Base-by-base conservation (phyloP, 2,329 filamentous ascomycete genomes). In the Colletotrichum graminicola region DNA sequence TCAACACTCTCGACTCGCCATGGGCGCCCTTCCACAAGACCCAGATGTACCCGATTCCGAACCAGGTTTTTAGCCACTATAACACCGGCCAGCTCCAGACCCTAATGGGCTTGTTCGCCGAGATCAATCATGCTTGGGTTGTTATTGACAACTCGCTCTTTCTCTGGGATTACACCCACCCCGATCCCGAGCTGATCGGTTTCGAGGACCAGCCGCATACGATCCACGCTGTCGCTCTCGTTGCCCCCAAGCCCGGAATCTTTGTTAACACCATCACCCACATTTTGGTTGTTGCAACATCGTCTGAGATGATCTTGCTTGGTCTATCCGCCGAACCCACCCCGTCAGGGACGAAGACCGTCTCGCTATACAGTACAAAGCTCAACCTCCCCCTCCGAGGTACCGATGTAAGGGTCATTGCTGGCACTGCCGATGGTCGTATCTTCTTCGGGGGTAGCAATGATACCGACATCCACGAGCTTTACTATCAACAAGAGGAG, bases 401-500 rank as follows among this genome's bases (percentile, higher is more conserved):
- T 11, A 87, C 93, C 67, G 91, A 93, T 75, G 91, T 97, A 49
- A 90, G 90, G 66, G 87, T 92, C 56, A 94, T 99, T 75, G 91
- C 91, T 29, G 94, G 93, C 21, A 96, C 95, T 3, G 90, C 91
- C 26, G 92, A 90, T 29, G 97, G 97, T 11, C 93, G 96, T 73
- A 96, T 99, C 74, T 99, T 99, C 85, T 97, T 98, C 78, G 91
- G 93, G 52, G 94, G 94, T 47, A 88, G 88, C 62, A 88, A 86
- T 62, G 93, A 95, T 75, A 94, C 94, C 74, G 95, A 98, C 76
- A 90, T 99, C 59, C 94, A 96, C 80, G 96, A 99, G 82, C 88
- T 99, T 65, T 95, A 93, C 75, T 99, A 99, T 79, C 95, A 98
- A 81, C 94, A 97, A 78, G 94, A 98, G 80, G 96, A 99, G 82